Percentiles rank a stretch among this genome's conserved stretches.
phyloP scores from a whole-genome alignment of 345 rosid genomes.

The Ceriops tagal region DNA sequence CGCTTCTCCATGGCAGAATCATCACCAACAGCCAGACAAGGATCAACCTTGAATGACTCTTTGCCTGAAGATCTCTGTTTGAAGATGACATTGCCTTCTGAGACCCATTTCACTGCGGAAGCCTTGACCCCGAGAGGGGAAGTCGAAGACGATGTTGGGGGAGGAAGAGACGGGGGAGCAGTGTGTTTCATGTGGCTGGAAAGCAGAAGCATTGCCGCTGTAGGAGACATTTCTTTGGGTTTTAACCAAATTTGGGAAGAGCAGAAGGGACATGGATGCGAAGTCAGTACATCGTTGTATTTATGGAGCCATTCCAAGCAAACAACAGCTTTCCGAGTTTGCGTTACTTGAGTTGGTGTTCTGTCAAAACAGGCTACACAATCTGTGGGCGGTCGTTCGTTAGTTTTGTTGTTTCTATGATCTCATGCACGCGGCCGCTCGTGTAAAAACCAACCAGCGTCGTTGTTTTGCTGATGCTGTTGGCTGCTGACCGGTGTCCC shows the following conservation, averaged over 20 bases:
- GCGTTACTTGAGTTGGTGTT: neutral
- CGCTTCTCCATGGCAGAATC: neutral
- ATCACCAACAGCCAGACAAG: neutral
- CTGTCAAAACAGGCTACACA: slow-evolving; percentile 11
- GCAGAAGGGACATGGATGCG: too few species aligned
- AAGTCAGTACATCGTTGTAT: too few species aligned
- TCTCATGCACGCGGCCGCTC: neutral
- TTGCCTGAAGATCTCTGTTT: neutral
- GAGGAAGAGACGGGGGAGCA: neutral
- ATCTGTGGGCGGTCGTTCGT: slow-evolving; percentile 2
- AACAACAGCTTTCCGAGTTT: too few species aligned
- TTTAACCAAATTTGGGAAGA: neutral
- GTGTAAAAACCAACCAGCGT: neutral
- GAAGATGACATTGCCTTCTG: neutral
- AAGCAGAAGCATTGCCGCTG: neutral
- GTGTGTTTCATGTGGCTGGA: neutral
- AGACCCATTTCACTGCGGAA: neutral
- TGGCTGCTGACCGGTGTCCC: neutral
- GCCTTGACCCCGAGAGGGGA: neutral
- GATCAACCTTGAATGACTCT: neutral
- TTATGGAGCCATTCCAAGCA: too few species aligned
- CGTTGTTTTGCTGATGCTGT: neutral
- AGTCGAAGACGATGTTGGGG: neutral
- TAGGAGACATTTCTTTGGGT: neutral
- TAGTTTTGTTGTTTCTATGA: neutral